Base-by-base conservation (phyloP, 208 protist genomes). In the Trypanosoma scelopori region DNA sequence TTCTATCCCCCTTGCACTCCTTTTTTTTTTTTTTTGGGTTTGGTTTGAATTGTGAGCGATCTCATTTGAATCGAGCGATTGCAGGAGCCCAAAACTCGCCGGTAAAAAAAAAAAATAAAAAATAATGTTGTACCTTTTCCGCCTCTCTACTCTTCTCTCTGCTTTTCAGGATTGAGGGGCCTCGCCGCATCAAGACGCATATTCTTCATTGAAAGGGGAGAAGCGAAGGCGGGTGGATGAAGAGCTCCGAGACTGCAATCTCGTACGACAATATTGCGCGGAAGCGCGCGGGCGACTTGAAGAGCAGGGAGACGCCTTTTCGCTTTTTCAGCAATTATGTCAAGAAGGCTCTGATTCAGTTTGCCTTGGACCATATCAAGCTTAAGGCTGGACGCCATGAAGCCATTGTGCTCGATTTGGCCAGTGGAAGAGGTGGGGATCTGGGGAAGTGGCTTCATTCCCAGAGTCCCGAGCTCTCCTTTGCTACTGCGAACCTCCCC, bases 371-470 rank as follows among this genome's bases (percentile, higher is more conserved):
- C 63, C 47, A 65, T 25, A 49, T 79, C 51, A 61, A 60, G 55
- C 15, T 46, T 20, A 43, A 45, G 1, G 42, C 28, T 18, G 37
- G 53, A 18, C 23, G 49, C 15, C 57, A 37, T 9, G 67, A 67
- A 1, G 68, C 68, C 16, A 55, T 67, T 5, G 85, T 95, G 12
- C 64, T 95, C 6, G 89, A 95, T 63, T 67, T 95, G 25, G 86
- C 78, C 6, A 92, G 85, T 62, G 89, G 89, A 22, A 75, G 89
- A 25, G 89, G 89, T 16, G 89, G 89, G 1, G 89, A 95, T 58
- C n/a, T 95, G 4, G 87, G 86, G n/a, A 95, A 95, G 73, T 95
- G 89, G 87, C n/a, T 90, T 25, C 84, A 85, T 66, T 82, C 69
- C 47, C 78, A 87, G 50, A 93, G 86, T 65, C 71, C 84, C 22